Evolutionary conservation across 495 filamentous ascomycete species (phyloP).

Genomic region (Aspergillus campestris): DNA sequence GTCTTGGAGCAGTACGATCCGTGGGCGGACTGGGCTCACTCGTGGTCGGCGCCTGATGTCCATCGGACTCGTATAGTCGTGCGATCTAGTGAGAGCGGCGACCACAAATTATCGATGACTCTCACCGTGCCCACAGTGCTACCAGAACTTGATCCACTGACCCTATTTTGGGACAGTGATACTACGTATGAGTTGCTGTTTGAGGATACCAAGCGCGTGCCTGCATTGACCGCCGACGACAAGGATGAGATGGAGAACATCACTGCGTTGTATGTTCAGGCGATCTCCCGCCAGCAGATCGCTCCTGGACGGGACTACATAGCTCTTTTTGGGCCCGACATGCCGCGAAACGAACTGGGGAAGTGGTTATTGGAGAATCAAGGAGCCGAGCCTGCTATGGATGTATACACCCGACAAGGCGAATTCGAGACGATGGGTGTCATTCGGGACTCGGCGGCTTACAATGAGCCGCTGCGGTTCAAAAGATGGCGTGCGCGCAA

Average conservation of each 20-base stretch:
- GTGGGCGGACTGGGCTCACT: conserved; percentile 52
- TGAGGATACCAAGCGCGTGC: conserved; percentile 14
- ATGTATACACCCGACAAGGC: conserved; percentile 13
- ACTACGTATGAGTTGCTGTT: conserved; percentile 33
- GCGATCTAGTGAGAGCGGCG: conserved; percentile 17
- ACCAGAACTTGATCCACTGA: conserved; percentile 33
- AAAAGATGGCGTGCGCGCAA: conserved; percentile 16
- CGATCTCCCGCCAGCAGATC: conserved; percentile 33
- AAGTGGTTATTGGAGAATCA: conserved; percentile 17
- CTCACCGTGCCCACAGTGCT: conserved; percentile 37
- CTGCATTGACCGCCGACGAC: conserved; percentile 2
- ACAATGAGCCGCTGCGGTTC: conserved; percentile 23
- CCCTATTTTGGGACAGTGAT: conserved; percentile 41
- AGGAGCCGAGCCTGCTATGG: conserved; percentile 15
- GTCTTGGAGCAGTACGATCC: conserved; percentile 55
- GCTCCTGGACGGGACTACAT: conserved; percentile 32
- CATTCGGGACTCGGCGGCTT: conserved; percentile 21
- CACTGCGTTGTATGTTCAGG: conserved; percentile 43
- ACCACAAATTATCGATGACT: conserved; percentile 29
- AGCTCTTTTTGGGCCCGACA: conserved; percentile 27
- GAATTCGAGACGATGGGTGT: conserved; percentile 14
- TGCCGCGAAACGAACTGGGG: conserved; percentile 10
- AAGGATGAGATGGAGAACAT: conserved; percentile 25
- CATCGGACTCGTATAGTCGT: conserved; percentile 27
- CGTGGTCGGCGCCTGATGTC: conserved; percentile 37